A percentile compares a stretch with the other conserved stretches of the same genome.
phyloP scores from a whole-genome alignment of 768 basidiomycete genomes.

The Phylloporus scabripes region DNA sequence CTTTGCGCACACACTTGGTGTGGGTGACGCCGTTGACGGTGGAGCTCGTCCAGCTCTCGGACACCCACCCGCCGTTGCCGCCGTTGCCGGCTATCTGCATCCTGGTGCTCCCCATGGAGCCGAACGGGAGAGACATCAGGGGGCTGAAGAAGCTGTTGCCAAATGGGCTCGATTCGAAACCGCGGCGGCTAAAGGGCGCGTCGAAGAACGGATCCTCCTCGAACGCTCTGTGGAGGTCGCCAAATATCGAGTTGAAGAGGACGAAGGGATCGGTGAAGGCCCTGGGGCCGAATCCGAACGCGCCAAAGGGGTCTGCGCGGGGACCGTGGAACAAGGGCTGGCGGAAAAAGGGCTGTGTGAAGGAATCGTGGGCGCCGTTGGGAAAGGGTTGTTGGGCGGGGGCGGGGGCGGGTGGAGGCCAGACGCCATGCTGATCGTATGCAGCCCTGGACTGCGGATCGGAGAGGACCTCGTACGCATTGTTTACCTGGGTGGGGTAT shows the following conservation, averaged over 20 bases:
- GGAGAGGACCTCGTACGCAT: constrained; percentile 71
- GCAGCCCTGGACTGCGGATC: constrained; percentile 56
- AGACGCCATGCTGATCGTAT: constrained; percentile 68
- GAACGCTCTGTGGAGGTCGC: constrained; percentile 38
- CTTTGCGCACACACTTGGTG: constrained; percentile 47
- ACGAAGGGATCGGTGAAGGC: constrained; percentile 71
- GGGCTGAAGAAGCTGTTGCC: constrained; percentile 12
- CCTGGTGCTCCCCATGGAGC: constrained; percentile 10
- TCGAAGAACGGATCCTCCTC: constrained; percentile 33
- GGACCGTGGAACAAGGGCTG: constrained; percentile 19
- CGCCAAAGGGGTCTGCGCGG: constrained; percentile 22
- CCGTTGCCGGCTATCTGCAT: constrained; percentile 9
- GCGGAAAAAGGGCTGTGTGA: constrained; percentile 14
- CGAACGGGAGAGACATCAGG: constrained; percentile 7
- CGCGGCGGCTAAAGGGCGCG: constrained; percentile 16
- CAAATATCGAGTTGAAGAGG: constrained; percentile 69
- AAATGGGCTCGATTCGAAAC: constrained; percentile 11
- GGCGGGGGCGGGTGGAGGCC: constrained; percentile 55
- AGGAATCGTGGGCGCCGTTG: constrained; percentile 15
- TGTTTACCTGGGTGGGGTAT: constrained; percentile 48
- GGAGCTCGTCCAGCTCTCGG: constrained; percentile 52
- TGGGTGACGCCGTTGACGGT: constrained; percentile 67
- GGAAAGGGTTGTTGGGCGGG: constrained; percentile 8
- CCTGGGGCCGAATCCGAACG: constrained; percentile 12
- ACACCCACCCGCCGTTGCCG: constrained; percentile 35